phyloP scores from a whole-genome alignment of 2,329 filamentous ascomycete species.

The Pseudogymnoascus sp. region DNA sequence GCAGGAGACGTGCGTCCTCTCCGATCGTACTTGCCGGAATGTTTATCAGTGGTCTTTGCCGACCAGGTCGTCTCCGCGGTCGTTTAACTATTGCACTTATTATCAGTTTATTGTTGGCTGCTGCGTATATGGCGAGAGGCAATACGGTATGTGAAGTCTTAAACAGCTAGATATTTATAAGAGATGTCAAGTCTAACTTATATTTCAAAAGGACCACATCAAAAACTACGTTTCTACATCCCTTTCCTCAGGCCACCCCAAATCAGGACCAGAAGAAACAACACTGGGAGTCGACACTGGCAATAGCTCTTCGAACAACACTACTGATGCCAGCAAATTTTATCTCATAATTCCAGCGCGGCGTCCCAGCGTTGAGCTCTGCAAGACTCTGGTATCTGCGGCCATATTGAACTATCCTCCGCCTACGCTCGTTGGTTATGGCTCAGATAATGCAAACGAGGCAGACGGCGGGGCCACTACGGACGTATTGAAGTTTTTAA shows the following conservation, averaged over 20 bases:
- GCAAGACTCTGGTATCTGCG: constrained; percentile 48
- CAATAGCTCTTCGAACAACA: not conserved
- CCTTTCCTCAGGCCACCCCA: not conserved
- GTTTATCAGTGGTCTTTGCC: constrained; percentile 16
- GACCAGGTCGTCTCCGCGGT: constrained; percentile 18
- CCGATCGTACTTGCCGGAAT: constrained; percentile 16
- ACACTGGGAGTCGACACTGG: not conserved
- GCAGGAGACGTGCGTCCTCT: constrained; percentile 10
- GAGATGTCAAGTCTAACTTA: not conserved
- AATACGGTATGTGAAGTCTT: not conserved
- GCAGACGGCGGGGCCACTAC: constrained; percentile 13
- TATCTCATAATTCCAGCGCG: constrained; percentile 48
- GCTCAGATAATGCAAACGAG: constrained; percentile 17
- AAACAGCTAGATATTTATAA: not conserved
- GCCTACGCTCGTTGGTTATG: constrained; percentile 45
- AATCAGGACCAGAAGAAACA: not conserved
- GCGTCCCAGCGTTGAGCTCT: constrained; percentile 39
- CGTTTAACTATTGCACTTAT: constrained; percentile 13
- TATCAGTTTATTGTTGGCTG: constrained; percentile 14
- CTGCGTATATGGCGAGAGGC: constrained; percentile 7
- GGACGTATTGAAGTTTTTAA: constrained; percentile 35
- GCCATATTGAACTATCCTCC: constrained; percentile 53
- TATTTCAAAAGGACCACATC: not conserved
- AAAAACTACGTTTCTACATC: not conserved
- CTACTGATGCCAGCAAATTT: constrained; percentile 31